These are phyloP conservation scores for Nothophytophthora sp. DNA, from an alignment of 352 stramenopile genomes.

Conservation along the genomic window DNA sequence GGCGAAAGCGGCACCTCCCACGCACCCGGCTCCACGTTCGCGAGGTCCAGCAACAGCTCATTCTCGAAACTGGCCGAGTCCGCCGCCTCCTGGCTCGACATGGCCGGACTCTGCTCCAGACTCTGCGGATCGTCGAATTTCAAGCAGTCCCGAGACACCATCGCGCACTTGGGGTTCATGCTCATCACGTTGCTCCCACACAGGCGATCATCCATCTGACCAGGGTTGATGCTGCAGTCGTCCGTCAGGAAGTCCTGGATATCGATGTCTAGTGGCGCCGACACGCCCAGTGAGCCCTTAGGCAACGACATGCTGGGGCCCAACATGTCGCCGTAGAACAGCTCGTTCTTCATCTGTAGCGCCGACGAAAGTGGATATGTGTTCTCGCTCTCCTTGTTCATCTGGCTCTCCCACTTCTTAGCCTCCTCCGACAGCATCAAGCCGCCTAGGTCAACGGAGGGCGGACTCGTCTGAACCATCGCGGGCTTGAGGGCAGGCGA, in stretches of 20 bases:
- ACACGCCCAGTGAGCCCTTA: slow-evolving; percentile 18
- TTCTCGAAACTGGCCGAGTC: slow-evolving; percentile 59
- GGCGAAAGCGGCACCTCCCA: slow-evolving; percentile 85
- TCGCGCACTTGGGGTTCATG: slow-evolving; percentile 49
- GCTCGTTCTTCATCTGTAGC: slow-evolving; percentile 51
- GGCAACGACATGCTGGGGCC: slow-evolving; percentile 31
- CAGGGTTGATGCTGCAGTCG: slow-evolving; percentile 71
- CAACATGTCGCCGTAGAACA: slow-evolving; percentile 37
- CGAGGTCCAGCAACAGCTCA: slow-evolving; percentile 70
- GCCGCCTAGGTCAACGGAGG: slow-evolving; percentile 59
- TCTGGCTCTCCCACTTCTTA: slow-evolving; percentile 39
- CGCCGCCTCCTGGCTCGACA: slow-evolving; percentile 20
- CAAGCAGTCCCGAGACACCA: slow-evolving; percentile 69
- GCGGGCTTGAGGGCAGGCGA: slow-evolving; percentile 78
- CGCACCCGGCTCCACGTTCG: slow-evolving; percentile 69
- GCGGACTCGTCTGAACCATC: slow-evolving; percentile 47
- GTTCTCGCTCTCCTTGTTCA: slow-evolving; percentile 43
- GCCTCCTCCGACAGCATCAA: slow-evolving; percentile 28
- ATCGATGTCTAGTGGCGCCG: slow-evolving; percentile 58
- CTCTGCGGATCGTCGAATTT: slow-evolving; percentile 49
- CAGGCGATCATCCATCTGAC: slow-evolving; percentile 40
- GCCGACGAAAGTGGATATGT: slow-evolving; percentile 36
- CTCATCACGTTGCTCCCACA: slow-evolving; percentile 21
- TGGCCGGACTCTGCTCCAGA: slow-evolving; percentile 21
- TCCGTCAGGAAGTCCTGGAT: slow-evolving; percentile 83